A percentile compares a stretch with the other conserved stretches of the same genome.
These are phyloP conservation scores for Trametes sanguinea DNA, from an alignment of 768 basidiomycete species.

Conservation along the genomic window DNA sequence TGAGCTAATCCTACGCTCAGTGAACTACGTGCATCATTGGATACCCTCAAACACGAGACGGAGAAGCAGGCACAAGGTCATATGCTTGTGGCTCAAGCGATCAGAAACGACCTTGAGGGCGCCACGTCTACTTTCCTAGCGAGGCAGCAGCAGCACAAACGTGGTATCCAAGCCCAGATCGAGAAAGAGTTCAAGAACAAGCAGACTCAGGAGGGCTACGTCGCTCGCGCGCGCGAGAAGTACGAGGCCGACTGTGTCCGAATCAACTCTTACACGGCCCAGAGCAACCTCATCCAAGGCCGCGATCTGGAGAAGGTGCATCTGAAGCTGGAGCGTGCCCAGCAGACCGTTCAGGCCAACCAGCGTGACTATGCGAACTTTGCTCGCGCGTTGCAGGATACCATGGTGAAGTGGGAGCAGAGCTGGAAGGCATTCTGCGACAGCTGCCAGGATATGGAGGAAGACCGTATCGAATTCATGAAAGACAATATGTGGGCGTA, in stretches of 20 bases:
- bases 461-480: slow-evolving; percentile 90
- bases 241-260: slow-evolving; percentile 91
- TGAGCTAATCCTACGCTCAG: slow-evolving; percentile 41
- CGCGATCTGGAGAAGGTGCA: slow-evolving; percentile 91
- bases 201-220: slow-evolving; percentile 82
- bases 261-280: slow-evolving; percentile 93
- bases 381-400: slow-evolving; percentile 75
- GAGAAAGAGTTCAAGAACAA: slow-evolving; percentile 93
- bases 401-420: slow-evolving; percentile 82
- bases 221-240: slow-evolving; percentile 87
- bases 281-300: slow-evolving; percentile 88
- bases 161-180: slow-evolving; percentile 68
- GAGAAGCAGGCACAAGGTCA: slow-evolving; percentile 80
- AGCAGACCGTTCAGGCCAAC: slow-evolving; percentile 86
- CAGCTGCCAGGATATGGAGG: slow-evolving; percentile 92
- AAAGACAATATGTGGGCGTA: slow-evolving; percentile 97
- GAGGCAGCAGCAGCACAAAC: slow-evolving; percentile 73
- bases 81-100: slow-evolving; percentile 68
- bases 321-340: slow-evolving; percentile 82
- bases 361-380: slow-evolving; percentile 94
- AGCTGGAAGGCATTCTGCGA: slow-evolving; percentile 97
- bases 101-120: slow-evolving; percentile 75
- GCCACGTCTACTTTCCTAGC: slow-evolving; percentile 59
- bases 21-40: slow-evolving; percentile 78
- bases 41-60: slow-evolving; percentile 80